Conservation (phyloP, 257 asterid genomes). For the Fraxinus excelsior region DNA sequence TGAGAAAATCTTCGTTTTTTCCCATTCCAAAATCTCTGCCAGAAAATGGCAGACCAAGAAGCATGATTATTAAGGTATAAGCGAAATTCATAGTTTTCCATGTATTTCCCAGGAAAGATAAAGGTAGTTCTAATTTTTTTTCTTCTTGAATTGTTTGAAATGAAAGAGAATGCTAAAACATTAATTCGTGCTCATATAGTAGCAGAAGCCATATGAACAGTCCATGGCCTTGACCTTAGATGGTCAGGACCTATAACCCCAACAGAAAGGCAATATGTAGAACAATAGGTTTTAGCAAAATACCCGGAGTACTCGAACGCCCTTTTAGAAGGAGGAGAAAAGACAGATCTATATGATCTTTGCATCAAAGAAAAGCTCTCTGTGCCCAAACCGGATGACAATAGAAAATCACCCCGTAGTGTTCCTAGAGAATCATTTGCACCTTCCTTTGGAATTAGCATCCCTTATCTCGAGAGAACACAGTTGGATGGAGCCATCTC, state of each 20-base stretch:
- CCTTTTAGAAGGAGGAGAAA: constrained; percentile 73
- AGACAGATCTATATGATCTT: constrained; percentile 65
- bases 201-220: constrained; percentile 85
- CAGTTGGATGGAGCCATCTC: constrained; percentile 78
- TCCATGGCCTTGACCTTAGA: constrained; percentile 80
- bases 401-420: constrained; percentile 50
- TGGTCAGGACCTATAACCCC: constrained; percentile 99
- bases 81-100: not conserved
- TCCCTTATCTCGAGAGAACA: constrained; percentile 58
- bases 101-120: not conserved
- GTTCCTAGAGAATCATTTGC: constrained; percentile 32
- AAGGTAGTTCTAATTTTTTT: not conserved
- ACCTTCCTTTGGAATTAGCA: constrained; percentile 46
- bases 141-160: not conserved
- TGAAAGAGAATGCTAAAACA: constrained; percentile 56
- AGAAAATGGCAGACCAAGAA: constrained; percentile 71
- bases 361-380: constrained; percentile 54
- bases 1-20: constrained; percentile 40
- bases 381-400: constrained; percentile 45
- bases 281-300: constrained; percentile 73
- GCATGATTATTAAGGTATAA: constrained; percentile 79
- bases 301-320: constrained; percentile 80
- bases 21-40: constrained; percentile 37
- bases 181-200: constrained; percentile 88
- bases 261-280: constrained; percentile 76